These are phyloP conservation scores for Stramenopiles sp. DNA, from an alignment of 352 stramenopile species.

Conservation along the genomic window DNA sequence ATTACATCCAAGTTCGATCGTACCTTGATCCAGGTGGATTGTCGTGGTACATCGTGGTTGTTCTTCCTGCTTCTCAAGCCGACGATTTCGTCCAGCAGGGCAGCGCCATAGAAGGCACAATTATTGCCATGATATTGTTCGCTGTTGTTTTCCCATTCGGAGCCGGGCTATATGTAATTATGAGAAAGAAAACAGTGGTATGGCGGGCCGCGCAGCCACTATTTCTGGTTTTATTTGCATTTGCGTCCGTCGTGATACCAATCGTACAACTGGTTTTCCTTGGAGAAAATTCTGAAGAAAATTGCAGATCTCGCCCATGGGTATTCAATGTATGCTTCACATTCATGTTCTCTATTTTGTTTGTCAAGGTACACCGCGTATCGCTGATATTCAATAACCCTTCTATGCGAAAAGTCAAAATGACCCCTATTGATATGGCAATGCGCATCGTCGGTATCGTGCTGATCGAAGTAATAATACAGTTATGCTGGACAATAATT, in stretches of 20 bases:
- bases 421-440: not conserved
- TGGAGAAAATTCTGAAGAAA: not conserved
- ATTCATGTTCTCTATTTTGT: not conserved
- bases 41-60: not conserved
- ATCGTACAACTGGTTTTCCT: not conserved
- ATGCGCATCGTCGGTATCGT: not conserved
- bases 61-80: not conserved
- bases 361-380: not conserved
- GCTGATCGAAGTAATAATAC: not conserved
- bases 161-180: not conserved
- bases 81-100: not conserved
- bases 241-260: not conserved
- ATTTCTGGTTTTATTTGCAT: not conserved
- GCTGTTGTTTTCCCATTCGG: not conserved
- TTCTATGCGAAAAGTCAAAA: constrained; percentile 3
- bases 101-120: not conserved
- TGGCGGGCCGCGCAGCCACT: not conserved
- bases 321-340: not conserved
- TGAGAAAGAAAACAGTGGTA: not conserved
- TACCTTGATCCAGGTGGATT: not conserved
- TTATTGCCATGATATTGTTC: not conserved
- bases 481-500: not conserved
- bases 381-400: constrained; percentile 1
- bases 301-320: not conserved
- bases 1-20: not conserved